Conservation (phyloP, 306 rosid species). For the Cicer judaicum region DNA sequence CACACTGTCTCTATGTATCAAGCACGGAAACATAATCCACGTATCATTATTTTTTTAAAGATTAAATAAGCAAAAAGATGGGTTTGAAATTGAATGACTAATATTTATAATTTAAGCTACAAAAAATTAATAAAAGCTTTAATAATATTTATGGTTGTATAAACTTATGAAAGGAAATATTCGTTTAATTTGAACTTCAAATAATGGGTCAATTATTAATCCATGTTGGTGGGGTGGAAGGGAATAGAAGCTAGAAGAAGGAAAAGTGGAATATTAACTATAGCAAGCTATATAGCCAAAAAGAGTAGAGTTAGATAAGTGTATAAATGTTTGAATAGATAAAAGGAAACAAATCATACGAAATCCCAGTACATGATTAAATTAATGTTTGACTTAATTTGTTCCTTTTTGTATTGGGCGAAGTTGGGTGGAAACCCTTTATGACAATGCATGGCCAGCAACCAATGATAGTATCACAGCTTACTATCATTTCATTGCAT, state of each 20-base stretch:
- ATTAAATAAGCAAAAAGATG: background rate
- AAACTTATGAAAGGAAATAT: background rate
- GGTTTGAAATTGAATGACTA: constrained; percentile 30
- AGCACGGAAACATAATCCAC: constrained; percentile 45
- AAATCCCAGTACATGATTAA: constrained; percentile 53
- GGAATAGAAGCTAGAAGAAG: background rate
- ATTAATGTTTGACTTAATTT: constrained; percentile 58
- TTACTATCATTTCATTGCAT: constrained; percentile 5
- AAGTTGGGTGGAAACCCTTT: constrained; percentile 46
- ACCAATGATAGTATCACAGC: constrained; percentile 43
- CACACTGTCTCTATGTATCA: constrained; percentile 44
- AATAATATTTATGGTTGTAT: too few relatives aligned
- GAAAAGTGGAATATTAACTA: too few relatives aligned
- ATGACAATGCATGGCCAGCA: constrained; percentile 18
- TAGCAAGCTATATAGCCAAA: constrained; percentile 9
- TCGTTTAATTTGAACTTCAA: background rate
- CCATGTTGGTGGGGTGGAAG: background rate
- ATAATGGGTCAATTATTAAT: background rate
- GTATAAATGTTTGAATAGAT: constrained; percentile 2
- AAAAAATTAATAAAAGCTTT: background rate
- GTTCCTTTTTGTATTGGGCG: constrained; percentile 7
- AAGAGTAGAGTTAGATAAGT: constrained; percentile 36
- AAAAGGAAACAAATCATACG: constrained; percentile 23
- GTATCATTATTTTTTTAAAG: constrained; percentile 17
- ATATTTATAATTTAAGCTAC: background rate